Conservation (phyloP, 192 early-diverging fungal genomes). For the Phycomyces nitens region DNA sequence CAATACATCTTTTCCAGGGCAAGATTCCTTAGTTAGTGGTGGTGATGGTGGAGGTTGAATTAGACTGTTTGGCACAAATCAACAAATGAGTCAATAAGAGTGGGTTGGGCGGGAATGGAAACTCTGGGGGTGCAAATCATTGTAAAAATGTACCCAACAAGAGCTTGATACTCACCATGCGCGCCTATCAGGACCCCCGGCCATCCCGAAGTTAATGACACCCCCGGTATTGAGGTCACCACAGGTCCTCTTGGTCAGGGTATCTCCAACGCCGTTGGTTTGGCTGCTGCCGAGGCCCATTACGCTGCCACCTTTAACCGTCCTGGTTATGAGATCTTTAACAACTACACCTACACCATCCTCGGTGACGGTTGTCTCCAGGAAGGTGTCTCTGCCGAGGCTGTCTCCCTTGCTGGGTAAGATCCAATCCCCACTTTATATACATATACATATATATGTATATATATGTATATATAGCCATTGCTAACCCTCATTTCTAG, state of each 20-base stretch:
- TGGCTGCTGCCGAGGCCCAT: conserved; percentile 87
- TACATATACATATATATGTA: too few species aligned
- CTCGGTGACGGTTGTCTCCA: conserved; percentile 96
- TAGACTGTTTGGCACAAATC: too few species aligned
- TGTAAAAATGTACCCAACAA: not conserved
- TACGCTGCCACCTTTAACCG: conserved; percentile 89
- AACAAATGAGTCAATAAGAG: too few species aligned
- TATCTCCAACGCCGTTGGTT: conserved; percentile 88
- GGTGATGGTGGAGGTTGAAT: too few species aligned
- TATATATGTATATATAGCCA: too few species aligned
- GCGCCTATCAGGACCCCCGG: conserved; percentile 78
- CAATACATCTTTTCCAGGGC: too few species aligned
- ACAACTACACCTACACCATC: conserved; percentile 83
- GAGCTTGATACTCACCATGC: not conserved
- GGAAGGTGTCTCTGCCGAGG: conserved; percentile 94
- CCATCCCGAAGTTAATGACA: conserved; percentile 88
- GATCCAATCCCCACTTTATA: too few species aligned
- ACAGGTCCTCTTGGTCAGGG: conserved; percentile 96
- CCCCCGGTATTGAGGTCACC: conserved; percentile 91
- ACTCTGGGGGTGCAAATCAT: too few species aligned
- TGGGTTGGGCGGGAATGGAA: too few species aligned
- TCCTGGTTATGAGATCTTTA: conserved; percentile 80
- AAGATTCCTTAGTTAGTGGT: too few species aligned
- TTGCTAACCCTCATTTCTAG: too few species aligned
- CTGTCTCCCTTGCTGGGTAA: conserved; percentile 45